Evolutionary conservation across 306 rosid genomes (phyloP).

Genomic region (Cicer chorassanicum): DNA sequence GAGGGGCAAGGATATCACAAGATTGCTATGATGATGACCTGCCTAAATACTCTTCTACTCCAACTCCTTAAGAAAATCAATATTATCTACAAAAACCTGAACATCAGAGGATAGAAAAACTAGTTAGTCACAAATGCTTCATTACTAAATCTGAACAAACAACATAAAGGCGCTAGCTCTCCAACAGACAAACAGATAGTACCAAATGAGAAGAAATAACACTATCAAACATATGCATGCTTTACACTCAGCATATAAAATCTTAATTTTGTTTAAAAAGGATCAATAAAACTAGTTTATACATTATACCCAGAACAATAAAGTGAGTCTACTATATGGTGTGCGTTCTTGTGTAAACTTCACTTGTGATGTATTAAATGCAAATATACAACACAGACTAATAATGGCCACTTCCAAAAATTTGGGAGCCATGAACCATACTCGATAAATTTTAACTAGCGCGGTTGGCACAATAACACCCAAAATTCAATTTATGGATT

Average conservation of each 20-base stretch:
- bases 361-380: background rate
- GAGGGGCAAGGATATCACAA: conserved; percentile 42
- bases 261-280: conserved; percentile 12
- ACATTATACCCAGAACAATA: conserved; percentile 8
- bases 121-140: conserved; percentile 39
- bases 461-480: background rate
- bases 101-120: conserved; percentile 28
- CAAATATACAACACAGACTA: conserved; percentile 11
- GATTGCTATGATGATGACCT: conserved; percentile 30
- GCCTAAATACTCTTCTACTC: conserved; percentile 65
- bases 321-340: background rate
- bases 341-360: background rate
- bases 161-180: background rate
- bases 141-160: conserved; percentile 34
- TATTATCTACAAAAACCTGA: conserved; percentile 97
- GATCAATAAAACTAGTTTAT: conserved; percentile 3
- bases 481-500: conserved; percentile 15
- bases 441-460: background rate
- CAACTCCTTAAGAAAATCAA: conserved; percentile 91
- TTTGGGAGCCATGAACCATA: conserved; percentile 1
- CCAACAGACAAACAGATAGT: conserved; percentile 33
- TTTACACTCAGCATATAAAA: conserved; percentile 17
- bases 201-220: conserved; percentile 21
- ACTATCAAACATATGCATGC: conserved; percentile 20
- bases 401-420: conserved; percentile 4